Percentiles rank a stretch among this genome's conserved stretches.
These are phyloP conservation scores for Saprolegnia diclina DNA, from an alignment of 352 stramenopile genomes.

Conservation along the genomic window DNA sequence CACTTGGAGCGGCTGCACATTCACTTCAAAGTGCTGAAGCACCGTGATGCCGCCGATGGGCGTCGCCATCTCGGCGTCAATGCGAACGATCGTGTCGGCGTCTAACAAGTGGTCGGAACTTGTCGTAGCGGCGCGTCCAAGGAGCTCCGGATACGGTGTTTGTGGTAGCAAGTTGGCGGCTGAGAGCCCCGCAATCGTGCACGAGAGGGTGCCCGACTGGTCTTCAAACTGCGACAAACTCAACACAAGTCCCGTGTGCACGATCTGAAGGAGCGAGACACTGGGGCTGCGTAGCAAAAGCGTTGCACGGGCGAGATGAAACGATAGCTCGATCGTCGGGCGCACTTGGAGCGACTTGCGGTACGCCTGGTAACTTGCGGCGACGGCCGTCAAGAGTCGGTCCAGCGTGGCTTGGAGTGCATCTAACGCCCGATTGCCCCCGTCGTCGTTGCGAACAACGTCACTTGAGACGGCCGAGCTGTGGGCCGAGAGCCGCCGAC, in stretches of 20 bases:
- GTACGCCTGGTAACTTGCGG: neutral
- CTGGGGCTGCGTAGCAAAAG: conserved; percentile 54
- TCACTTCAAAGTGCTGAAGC: conserved; percentile 80
- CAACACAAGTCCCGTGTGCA: conserved; percentile 42
- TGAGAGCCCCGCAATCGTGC: conserved; percentile 54
- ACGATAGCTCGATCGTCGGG: conserved; percentile 61
- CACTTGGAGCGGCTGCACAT: conserved; percentile 79
- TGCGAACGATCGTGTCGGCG: conserved; percentile 58
- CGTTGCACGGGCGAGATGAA: conserved; percentile 47
- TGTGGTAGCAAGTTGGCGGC: conserved; percentile 59
- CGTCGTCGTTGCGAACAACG: neutral
- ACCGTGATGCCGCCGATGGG: conserved; percentile 52
- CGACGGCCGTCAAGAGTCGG: neutral
- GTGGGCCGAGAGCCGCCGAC: conserved; percentile 35
- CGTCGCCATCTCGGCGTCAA: conserved; percentile 67
- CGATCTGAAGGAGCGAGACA: conserved; percentile 52
- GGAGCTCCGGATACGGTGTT: conserved; percentile 65
- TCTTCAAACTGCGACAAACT: conserved; percentile 70
- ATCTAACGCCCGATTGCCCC: neutral
- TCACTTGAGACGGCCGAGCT: neutral
- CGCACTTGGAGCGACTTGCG: conserved; percentile 36
- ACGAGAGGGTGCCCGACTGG: conserved; percentile 51
- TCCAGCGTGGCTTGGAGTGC: neutral
- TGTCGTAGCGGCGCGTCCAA: conserved; percentile 34
- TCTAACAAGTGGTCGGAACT: conserved; percentile 49